Evolutionary conservation across 441 rosid species (phyloP).

Genomic region (Arabidopsis lyrata): DNA sequence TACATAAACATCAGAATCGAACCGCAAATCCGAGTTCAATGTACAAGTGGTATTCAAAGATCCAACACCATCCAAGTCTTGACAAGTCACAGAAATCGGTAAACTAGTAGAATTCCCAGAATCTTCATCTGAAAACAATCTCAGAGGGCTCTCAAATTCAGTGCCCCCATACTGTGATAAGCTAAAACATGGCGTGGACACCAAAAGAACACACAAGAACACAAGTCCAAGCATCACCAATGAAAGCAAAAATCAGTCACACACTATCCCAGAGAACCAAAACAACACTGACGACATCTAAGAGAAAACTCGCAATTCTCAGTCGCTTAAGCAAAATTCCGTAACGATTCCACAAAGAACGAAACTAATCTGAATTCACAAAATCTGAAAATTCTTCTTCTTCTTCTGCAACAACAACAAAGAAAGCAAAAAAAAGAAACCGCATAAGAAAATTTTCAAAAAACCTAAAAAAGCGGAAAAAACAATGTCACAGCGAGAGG

Average conservation of each 20-base stretch:
- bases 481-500: constrained; percentile 1
- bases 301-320: background rate
- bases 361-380: constrained; percentile 24
- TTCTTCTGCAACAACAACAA: constrained; percentile 28
- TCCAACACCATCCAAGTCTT: constrained; percentile 89
- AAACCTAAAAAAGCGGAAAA: constrained; percentile 26
- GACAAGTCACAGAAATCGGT: constrained; percentile 54
- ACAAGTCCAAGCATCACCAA: constrained; percentile 55
- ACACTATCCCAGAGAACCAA: constrained; percentile 25
- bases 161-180: constrained; percentile 44
- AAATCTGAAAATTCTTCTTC: constrained; percentile 27
- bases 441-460: background rate
- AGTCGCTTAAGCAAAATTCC: constrained; percentile 2
- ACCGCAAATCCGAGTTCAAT: constrained; percentile 72
- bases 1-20: constrained; percentile 64
- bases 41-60: constrained; percentile 87
- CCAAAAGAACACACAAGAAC: constrained; percentile 59
- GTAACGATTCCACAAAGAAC: background rate
- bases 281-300: constrained; percentile 27
- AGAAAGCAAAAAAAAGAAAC: background rate
- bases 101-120: constrained; percentile 37
- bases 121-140: constrained; percentile 45
- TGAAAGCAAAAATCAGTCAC: constrained; percentile 46
- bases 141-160: constrained; percentile 43
- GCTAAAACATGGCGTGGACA: constrained; percentile 49